These are phyloP conservation scores for Acanthamoeba sp. DNA, from an alignment of 208 protist species.

Conservation along the genomic window DNA sequence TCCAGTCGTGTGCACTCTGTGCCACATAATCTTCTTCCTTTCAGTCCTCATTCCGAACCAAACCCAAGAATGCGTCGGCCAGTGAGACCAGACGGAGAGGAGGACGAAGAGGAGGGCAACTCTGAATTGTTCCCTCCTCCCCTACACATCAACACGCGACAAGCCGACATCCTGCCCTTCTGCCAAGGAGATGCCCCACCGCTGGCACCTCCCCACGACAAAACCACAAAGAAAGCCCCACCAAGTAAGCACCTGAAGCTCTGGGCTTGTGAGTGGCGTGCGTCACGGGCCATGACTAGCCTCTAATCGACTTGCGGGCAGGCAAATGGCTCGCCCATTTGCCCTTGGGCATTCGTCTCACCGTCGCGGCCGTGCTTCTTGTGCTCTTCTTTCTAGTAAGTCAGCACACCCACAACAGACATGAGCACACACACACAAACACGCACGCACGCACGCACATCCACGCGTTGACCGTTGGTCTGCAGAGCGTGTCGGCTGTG, in stretches of 20 bases:
- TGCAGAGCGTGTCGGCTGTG: constrained; percentile 4
- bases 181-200: no score
- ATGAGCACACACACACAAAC: no score
- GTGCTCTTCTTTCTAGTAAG: constrained; percentile 4
- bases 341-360: not conserved
- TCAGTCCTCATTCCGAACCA: no score
- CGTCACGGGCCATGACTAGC: no score
- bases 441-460: no score
- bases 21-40: no score
- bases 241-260: not conserved
- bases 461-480: not conserved
- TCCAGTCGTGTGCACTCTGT: no score
- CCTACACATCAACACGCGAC: not conserved
- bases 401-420: no score
- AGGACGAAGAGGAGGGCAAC: not conserved
- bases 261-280: not conserved
- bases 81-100: not conserved
- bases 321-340: constrained; percentile 43
- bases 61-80: not conserved
- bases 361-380: not conserved
- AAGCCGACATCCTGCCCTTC: no score
- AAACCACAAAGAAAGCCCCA: not conserved
- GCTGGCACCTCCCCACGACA: no score
- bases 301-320: not conserved
- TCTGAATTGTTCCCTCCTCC: not conserved